Evolutionary conservation across 768 basidiomycete species (phyloP), one percentile per base, ranked within the genome.

Genomic region (Hygrophorus russula): DNA sequence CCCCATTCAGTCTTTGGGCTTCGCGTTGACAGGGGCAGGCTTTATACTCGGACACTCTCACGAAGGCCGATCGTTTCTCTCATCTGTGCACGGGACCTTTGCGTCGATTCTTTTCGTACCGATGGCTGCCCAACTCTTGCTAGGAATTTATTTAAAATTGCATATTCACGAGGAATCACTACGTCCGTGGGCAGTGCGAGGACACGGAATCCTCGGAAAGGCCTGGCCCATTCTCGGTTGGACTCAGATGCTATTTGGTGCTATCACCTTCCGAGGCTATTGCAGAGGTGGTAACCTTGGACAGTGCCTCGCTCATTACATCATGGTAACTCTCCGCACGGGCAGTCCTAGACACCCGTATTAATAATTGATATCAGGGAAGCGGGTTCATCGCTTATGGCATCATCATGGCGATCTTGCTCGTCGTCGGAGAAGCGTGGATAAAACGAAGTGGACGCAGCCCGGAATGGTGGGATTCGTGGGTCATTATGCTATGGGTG

Each of bases 311-410:
- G 88, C 86, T 0, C 86, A 88, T 57, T 88, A 88, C 56, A 84
- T 88, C 46, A 86, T 86, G 84, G 90, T 50, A 7, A 20, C 42
- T 24, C n/a, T 19, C 10, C 5, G 7, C 17, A 20, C 14, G 4
- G n/a, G 30, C 14, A 19, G 39, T 11, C n/a, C 36, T 12, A 17
- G 12, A 29, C 19, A 24, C 15, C 15, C 42, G 10, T 15, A 3
- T 13, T 31, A 2, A 42, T 14, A 18, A 20, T 35, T 12, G 12
- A 9, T 33, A 18, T 11, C 30, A 51, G 49, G 49, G 91, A 39
- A 82, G 85, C 44, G 87, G 83, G 0, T 96, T 96, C 56, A 86
- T 92, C 50, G 90, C 77, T 0, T 94, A 96, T 55, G 90, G 78
- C 1, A 69, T 74, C 11, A 76, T 93, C 42, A 78, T 94, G 74